A percentile compares a stretch with the other conserved stretches of the same genome.
These are phyloP conservation scores for Pseudotulostoma volvatum DNA, from an alignment of 495 filamentous ascomycete species.

Conservation along the genomic window DNA sequence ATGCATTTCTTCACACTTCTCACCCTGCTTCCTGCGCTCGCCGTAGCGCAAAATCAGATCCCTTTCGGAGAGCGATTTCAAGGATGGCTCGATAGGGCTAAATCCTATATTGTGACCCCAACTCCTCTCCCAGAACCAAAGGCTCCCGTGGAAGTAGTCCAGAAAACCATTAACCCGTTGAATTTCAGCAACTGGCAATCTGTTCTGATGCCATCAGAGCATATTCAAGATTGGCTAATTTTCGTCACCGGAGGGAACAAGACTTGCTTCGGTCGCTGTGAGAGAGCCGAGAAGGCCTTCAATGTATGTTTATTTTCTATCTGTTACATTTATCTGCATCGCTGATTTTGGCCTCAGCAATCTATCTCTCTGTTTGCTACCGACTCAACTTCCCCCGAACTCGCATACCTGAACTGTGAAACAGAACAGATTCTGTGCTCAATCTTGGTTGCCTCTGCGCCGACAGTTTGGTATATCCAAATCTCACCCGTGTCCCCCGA, in stretches of 20 bases:
- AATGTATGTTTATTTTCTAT: conserved; percentile 26
- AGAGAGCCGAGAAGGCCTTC: conserved; percentile 34
- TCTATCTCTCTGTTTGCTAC: conserved; percentile 50
- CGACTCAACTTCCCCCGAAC: conserved; percentile 48
- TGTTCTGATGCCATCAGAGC: conserved; percentile 44
- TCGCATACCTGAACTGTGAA: conserved; percentile 68
- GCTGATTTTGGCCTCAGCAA: conserved; percentile 28
- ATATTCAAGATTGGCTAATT: conserved; percentile 66
- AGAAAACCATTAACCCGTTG: conserved; percentile 41
- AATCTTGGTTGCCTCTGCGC: conserved; percentile 56
- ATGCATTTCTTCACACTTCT: conserved; percentile 60
- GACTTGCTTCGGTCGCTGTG: conserved; percentile 61
- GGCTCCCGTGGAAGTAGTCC: conserved; percentile 35
- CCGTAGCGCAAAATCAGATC: conserved; percentile 56
- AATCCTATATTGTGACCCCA: conserved; percentile 40
- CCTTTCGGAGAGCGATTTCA: conserved; percentile 52
- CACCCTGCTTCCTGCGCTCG: conserved; percentile 53
- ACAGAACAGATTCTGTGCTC: conserved; percentile 64
- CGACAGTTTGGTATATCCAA: conserved; percentile 56
- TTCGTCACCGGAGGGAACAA: conserved; percentile 72
- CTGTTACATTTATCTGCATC: not conserved
- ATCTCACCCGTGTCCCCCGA: conserved; percentile 41
- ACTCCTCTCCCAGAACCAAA: conserved; percentile 28
- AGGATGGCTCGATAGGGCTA: conserved; percentile 45
- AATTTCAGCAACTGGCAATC: conserved; percentile 58